Evolutionary conservation across 805 yeast species (phyloP), one percentile per base, ranked within the genome.

Genomic region (Teunomyces gatunensis): DNA sequence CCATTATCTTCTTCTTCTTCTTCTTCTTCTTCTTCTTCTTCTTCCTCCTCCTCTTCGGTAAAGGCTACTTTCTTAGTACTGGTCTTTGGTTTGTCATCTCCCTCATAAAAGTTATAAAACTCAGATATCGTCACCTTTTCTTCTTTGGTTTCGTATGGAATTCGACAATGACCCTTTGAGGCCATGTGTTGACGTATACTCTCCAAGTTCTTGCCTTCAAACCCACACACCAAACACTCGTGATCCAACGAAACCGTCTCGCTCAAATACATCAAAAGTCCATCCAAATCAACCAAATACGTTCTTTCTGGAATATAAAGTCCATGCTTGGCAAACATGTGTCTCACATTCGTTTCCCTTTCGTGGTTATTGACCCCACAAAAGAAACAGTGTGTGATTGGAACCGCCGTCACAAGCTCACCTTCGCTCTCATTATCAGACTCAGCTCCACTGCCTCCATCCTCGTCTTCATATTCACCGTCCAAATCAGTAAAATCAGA

Each of bases 351-450:
- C 30, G 70, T 74, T 55, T 83, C 87, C 13, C 82, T 60, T 25
- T 79, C 81, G 11, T 61, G 68, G 51, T 80, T 77, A 44, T 78
- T 71, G 25, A 67, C 56, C 25, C 83, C 85, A 65, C 88, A 83
- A 54, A 71, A 83, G 39, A 82, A 74, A 56, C 88, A 83, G 36
- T 72, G 69, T 0, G 78, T 73, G 33, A 69, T 59, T 12, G 85
- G 80, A 15, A 79, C 73, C 10, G 76, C 76, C 12, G 53, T 52
- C 4, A 53, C 45, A 2, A 55, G 54, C 9, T 63, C 65, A 5
- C 58, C 65, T 1, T 37, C 40, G 15, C 17, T 15, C 34, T 6
- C 15, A 21, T 54, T 63, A 7, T 54, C 64, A 7, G 58, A 47
- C 2, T 57, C 59, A 12, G 50, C 66, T 6, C 63, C 76, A 33